Evolutionary conservation across 2,329 filamentous ascomycete species (phyloP).

Genomic region (Fonsecaea pedrosoi): DNA sequence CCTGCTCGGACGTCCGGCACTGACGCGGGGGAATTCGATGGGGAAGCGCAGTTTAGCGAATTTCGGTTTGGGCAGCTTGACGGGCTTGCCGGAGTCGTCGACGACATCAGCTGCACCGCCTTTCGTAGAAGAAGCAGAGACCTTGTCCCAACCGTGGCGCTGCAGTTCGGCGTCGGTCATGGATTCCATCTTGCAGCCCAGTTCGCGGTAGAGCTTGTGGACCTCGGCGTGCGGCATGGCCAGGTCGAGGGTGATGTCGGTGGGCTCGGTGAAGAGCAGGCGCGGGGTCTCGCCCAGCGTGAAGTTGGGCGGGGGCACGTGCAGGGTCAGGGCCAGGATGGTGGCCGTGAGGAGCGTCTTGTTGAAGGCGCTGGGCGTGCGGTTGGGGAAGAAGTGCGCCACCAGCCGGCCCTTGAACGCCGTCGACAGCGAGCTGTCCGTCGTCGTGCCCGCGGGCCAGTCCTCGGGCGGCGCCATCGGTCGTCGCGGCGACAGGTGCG

Average conservation of each 20-base stretch:
- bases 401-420: slow-evolving; percentile 50
- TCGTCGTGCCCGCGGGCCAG: slow-evolving; percentile 36
- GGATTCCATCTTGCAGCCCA: slow-evolving; percentile 54
- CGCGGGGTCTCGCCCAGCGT: slow-evolving; percentile 49
- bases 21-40: slow-evolving; percentile 75
- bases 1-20: slow-evolving; percentile 28
- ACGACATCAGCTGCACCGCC: slow-evolving; percentile 60
- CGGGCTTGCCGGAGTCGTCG: slow-evolving; percentile 70
- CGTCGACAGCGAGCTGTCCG: slow-evolving; percentile 32
- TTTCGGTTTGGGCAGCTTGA: slow-evolving; percentile 57
- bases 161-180: slow-evolving; percentile 50
- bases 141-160: slow-evolving; percentile 48
- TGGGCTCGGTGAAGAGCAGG: slow-evolving; percentile 48
- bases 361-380: slow-evolving; percentile 48
- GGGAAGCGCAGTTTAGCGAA: slow-evolving; percentile 78
- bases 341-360: slow-evolving; percentile 54
- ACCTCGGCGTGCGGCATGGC: slow-evolving; percentile 46
- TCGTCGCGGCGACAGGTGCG: slow-evolving; percentile 45
- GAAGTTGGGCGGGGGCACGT: slow-evolving; percentile 52
- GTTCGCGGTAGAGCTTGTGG: slow-evolving; percentile 53
- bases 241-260: slow-evolving; percentile 55
- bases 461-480: slow-evolving; percentile 36
- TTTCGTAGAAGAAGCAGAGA: slow-evolving; percentile 58
- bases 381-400: slow-evolving; percentile 50
- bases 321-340: slow-evolving; percentile 54